phyloP scores from a whole-genome alignment of 148 eudicot genomes.

The Cornus florida region DNA sequence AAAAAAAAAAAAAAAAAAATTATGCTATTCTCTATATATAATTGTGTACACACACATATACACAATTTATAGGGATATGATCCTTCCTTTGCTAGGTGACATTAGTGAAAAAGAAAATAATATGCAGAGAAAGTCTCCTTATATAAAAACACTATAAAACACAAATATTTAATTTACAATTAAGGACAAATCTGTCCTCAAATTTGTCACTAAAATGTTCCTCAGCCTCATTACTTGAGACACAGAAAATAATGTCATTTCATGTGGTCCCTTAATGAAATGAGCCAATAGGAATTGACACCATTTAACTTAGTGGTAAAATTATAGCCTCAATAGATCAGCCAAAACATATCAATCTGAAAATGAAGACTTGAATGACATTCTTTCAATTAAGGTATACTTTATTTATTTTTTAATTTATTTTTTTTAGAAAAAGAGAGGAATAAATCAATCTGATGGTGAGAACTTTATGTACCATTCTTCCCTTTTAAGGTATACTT shows the following conservation, averaged over 20 bases:
- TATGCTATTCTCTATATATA: too few species aligned
- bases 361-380: not conserved
- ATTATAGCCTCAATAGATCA: not conserved
- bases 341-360: not conserved
- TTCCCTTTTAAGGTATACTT: not conserved
- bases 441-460: too few species aligned
- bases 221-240: too few species aligned
- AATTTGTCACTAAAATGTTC: not conserved
- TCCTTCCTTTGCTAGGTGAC: not conserved
- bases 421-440: not conserved
- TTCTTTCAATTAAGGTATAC: not conserved
- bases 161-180: too few species aligned
- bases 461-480: not conserved
- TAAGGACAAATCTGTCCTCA: too few species aligned
- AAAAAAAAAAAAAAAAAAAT: too few species aligned
- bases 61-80: too few species aligned
- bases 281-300: not conserved
- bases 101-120: not conserved
- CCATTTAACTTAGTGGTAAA: not conserved
- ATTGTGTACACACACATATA: too few species aligned
- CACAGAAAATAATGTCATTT: too few species aligned
- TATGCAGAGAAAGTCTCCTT: not conserved
- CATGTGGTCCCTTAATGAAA: not conserved
- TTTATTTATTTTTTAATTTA: too few species aligned
- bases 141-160: too few species aligned